A percentile compares a stretch with the other conserved stretches of the same genome.
Evolutionary conservation across 2,329 filamentous ascomycete species (phyloP).

Genomic region (Allantophomopsis cytisporea): DNA sequence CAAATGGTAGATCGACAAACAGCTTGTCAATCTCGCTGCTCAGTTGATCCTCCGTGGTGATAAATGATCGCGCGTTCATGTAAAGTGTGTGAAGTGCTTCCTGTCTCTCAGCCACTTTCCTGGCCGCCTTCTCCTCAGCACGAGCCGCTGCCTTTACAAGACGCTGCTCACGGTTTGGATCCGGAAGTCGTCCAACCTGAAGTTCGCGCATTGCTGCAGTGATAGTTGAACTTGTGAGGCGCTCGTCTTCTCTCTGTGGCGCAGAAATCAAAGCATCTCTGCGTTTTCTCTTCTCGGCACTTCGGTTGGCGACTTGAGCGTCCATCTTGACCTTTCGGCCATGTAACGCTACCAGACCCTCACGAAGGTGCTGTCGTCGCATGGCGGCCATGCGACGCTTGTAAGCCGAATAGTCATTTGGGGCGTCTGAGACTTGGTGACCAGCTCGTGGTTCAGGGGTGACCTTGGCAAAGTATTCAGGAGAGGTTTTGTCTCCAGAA

Average conservation of each 20-base stretch:
- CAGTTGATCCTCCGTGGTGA: constrained; percentile 69
- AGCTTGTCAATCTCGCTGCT: constrained; percentile 57
- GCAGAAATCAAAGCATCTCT: constrained; percentile 38
- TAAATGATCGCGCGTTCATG: constrained; percentile 77
- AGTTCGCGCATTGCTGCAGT: constrained; percentile 32
- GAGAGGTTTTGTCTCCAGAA: constrained; percentile 44
- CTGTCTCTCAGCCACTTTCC: constrained; percentile 44
- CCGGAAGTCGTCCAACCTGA: constrained; percentile 37
- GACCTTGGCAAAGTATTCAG: constrained; percentile 45
- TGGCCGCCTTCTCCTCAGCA: constrained; percentile 27
- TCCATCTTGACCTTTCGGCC: constrained; percentile 41
- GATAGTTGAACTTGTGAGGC: constrained; percentile 58
- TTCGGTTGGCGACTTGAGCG: constrained; percentile 20
- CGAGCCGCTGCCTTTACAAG: constrained; percentile 28
- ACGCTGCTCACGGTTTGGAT: constrained; percentile 46
- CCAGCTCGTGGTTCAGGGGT: constrained; percentile 36
- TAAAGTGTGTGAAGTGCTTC: constrained; percentile 78
- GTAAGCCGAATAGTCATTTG: constrained; percentile 34
- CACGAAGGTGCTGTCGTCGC: constrained; percentile 58
- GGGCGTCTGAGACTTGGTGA: constrained; percentile 6
- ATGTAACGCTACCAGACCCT: constrained; percentile 59
- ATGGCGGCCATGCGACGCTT: constrained; percentile 59
- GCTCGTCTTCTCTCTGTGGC: constrained; percentile 62
- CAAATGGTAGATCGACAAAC: constrained; percentile 43
- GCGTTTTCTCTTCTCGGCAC: constrained; percentile 30